Evolutionary conservation across 805 yeast genomes (phyloP).

Genomic region (Candida sakaeoensis): DNA sequence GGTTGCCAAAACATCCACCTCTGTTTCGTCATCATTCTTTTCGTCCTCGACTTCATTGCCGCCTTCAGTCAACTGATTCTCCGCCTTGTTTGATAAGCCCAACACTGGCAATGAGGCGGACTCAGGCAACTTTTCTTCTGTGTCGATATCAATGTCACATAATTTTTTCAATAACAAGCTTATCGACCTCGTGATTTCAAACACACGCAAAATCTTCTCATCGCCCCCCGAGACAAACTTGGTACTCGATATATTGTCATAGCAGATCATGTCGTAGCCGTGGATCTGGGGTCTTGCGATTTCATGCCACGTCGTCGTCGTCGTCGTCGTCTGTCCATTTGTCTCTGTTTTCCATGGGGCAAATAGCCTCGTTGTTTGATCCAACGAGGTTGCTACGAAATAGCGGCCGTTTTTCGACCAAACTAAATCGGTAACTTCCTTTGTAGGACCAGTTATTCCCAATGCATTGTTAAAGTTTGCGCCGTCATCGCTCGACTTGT

Average conservation of each 20-base stretch:
- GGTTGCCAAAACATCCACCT: slow-evolving; percentile 44
- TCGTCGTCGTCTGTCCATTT: too few species aligned
- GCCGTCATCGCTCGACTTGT: slow-evolving; percentile 42
- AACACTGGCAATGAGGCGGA: slow-evolving; percentile 89
- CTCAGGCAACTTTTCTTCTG: slow-evolving; percentile 52
- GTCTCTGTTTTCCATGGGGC: slow-evolving; percentile 52
- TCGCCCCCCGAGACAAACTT: slow-evolving; percentile 92
- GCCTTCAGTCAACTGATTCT: slow-evolving; percentile 41
- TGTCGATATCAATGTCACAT: slow-evolving; percentile 38
- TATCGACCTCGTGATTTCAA: slow-evolving; percentile 82
- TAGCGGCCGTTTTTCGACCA: slow-evolving; percentile 72
- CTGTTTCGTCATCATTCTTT: slow-evolving; percentile 37
- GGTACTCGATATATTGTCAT: slow-evolving; percentile 55
- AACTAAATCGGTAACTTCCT: slow-evolving; percentile 69
- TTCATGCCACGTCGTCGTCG: slow-evolving; percentile 87
- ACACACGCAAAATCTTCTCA: slow-evolving; percentile 85
- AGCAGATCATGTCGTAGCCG: slow-evolving; percentile 92
- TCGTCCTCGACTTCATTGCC: slow-evolving; percentile 35
- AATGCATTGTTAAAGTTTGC: slow-evolving; percentile 43
- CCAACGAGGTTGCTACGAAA: slow-evolving; percentile 75
- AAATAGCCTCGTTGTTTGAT: slow-evolving; percentile 87
- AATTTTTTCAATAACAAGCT: slow-evolving; percentile 55
- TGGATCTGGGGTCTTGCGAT: slow-evolving; percentile 97
- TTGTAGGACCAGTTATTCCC: slow-evolving; percentile 74
- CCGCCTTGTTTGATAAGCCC: slow-evolving; percentile 90